phyloP scores from a whole-genome alignment of 257 asterid species.

The Nicotiana undulata region DNA sequence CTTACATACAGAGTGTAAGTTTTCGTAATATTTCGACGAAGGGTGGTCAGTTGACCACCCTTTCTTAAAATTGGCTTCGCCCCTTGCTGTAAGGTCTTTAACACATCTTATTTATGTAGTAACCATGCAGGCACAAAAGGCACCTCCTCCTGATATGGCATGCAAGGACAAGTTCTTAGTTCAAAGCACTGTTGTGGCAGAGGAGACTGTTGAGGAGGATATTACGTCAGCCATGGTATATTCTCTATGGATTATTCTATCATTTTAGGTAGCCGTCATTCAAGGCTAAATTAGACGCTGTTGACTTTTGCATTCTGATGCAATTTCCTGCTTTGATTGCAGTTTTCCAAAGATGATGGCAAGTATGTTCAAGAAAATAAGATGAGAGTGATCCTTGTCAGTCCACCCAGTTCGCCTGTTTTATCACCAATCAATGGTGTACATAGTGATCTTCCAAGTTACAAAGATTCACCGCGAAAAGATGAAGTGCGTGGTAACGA shows the following conservation, averaged over 20 bases:
- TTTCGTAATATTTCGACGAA: no score
- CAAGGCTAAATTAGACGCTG: background rate
- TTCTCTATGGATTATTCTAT: background rate
- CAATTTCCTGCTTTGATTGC: conserved; percentile 6
- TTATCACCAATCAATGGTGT: conserved; percentile 25
- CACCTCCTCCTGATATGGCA: conserved; percentile 26
- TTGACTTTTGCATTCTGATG: background rate
- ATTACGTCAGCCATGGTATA: conserved; percentile 29
- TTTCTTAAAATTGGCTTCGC: no score
- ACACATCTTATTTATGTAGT: conserved; percentile 20
- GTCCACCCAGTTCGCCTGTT: conserved; percentile 32
- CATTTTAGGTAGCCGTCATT: background rate
- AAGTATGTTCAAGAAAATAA: conserved; percentile 38
- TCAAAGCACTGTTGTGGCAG: conserved; percentile 32
- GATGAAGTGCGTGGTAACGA: conserved; percentile 13
- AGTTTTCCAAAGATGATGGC: conserved; percentile 35
- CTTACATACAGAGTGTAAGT: no score
- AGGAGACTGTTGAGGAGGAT: conserved; percentile 32
- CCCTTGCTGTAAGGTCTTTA: background rate
- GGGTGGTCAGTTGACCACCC: no score
- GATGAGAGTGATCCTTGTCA: conserved; percentile 34
- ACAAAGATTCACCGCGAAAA: conserved; percentile 11
- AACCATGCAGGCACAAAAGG: conserved; percentile 39
- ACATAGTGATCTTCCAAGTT: conserved; percentile 6
- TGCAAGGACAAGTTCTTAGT: conserved; percentile 51